Base-by-base conservation (phyloP, 345 rosid species). In the Eucalyptus albens region DNA sequence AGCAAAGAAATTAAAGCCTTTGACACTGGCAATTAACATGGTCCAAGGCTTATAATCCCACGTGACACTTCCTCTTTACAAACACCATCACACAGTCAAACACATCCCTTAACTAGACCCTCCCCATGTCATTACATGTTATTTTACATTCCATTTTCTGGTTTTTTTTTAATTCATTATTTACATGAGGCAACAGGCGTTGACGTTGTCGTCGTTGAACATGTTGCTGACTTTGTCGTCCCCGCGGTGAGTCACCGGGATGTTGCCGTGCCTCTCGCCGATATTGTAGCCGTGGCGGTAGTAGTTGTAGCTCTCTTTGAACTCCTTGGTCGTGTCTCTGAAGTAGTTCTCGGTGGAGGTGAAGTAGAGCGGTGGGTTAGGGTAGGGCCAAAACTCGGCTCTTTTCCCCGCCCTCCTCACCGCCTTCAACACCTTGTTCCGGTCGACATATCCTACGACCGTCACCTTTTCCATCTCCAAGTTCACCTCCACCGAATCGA, bases 311-410 rank as follows among this genome's bases (percentile, higher is more conserved):
- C 97, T 96, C 93, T 95, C 97, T 90, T 92, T 96, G 93, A 94
- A 97, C 89, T 97, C 98, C 29, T 91, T 90, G 8, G 97, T 94
- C 19, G 99, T 97, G 94, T 97, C 99, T 83, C 88, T 92, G 92
- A 94, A 97, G 89, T 97, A 97, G 82, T 94, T 47, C 50, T 87
- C 91, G 29, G 96, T 56, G 2, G 96, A 89, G 49, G 98, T 97
- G 93, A 96, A 97, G 96, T 96, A 96, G 88, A 96, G 90, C 6
- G 99, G 98, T 22, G 93, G 93, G n/a, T 97, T 87, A 5, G 99
- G 99, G 91, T 95, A 96, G 1, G 99, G 99, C 97, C 97, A 97
- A 91, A 97, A 97, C 90, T 97, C 99, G 3, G 97, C 99, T 91
- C 97, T 94, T 92, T 96, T 96, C n/a, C 99, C 98, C 0, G 95